Percentiles rank a stretch among this genome's conserved stretches.
These are phyloP conservation scores for Gymnopilus junonius DNA, from an alignment of 768 basidiomycete species.

Conservation along the genomic window DNA sequence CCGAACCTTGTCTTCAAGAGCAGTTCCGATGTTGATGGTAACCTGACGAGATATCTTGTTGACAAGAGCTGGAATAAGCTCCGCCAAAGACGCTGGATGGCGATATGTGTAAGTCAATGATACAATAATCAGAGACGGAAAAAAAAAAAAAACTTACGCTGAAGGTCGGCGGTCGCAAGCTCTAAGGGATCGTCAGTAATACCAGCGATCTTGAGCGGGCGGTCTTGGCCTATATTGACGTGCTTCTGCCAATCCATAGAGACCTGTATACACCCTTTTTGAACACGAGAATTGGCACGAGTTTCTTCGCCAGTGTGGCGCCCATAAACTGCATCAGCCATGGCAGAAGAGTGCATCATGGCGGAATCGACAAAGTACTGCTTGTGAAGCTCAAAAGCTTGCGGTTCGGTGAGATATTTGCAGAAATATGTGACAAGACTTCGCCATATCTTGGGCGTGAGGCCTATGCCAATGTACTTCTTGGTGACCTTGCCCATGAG, in stretches of 20 bases:
- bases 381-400: background rate
- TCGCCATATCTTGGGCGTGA: background rate
- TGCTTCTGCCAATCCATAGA: slow-evolving; percentile 13
- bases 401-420: background rate
- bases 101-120: no score
- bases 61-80: no score
- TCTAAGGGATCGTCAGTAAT: background rate
- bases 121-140: no score
- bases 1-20: background rate
- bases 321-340: no score
- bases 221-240: slow-evolving; percentile 7
- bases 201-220: background rate
- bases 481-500: background rate
- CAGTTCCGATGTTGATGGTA: background rate
- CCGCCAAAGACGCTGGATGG: no score
- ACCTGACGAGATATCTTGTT: no score
- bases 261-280: slow-evolving; percentile 6
- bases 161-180: no score
- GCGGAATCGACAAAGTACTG: slow-evolving; percentile 2
- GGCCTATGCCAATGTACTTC: background rate
- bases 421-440: slow-evolving; percentile 1
- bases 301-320: no score
- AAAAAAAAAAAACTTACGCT: no score
- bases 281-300: background rate
- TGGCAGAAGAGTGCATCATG: slow-evolving; percentile 2